Evolutionary conservation across 148 eudicot species (phyloP).

Genomic region (Simmondsia chinensis): DNA sequence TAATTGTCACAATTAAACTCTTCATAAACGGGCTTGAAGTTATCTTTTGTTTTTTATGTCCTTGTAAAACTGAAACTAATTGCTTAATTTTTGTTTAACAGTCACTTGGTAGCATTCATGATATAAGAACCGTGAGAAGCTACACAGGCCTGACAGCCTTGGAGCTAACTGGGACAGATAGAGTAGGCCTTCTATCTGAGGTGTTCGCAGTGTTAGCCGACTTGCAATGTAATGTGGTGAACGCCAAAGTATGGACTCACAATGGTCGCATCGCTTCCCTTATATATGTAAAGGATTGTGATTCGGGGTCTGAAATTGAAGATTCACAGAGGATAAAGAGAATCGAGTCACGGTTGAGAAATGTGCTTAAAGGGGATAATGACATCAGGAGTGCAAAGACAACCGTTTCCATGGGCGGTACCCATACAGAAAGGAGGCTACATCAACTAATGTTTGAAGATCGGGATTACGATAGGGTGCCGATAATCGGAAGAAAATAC

Average conservation of each 20-base stretch:
- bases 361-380: conserved; percentile 77
- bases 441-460: conserved; percentile 96
- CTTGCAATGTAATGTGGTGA: conserved; percentile 60
- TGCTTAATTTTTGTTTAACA: conserved; percentile 16
- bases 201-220: conserved; percentile 74
- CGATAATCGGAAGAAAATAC: conserved; percentile 12
- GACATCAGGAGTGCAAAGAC: conserved; percentile 75
- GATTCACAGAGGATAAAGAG: conserved; percentile 39
- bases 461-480: conserved; percentile 64
- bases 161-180: conserved; percentile 73
- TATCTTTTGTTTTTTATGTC: background rate
- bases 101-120: conserved; percentile 69
- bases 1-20: too few species aligned
- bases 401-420: conserved; percentile 49
- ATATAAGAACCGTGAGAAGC: conserved; percentile 23
- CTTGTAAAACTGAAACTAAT: background rate
- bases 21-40: too few species aligned
- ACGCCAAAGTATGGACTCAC: conserved; percentile 85
- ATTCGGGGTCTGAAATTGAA: conserved; percentile 57
- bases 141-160: conserved; percentile 62
- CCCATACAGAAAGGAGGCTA: conserved; percentile 82
- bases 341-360: conserved; percentile 54
- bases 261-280: conserved; percentile 85
- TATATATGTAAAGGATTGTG: conserved; percentile 59
- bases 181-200: conserved; percentile 76